Percentiles rank a stretch among this genome's conserved stretches.
These are phyloP conservation scores for Fusarium oxysporum DNA, from an alignment of 2,329 filamentous ascomycete genomes.

Conservation along the genomic window DNA sequence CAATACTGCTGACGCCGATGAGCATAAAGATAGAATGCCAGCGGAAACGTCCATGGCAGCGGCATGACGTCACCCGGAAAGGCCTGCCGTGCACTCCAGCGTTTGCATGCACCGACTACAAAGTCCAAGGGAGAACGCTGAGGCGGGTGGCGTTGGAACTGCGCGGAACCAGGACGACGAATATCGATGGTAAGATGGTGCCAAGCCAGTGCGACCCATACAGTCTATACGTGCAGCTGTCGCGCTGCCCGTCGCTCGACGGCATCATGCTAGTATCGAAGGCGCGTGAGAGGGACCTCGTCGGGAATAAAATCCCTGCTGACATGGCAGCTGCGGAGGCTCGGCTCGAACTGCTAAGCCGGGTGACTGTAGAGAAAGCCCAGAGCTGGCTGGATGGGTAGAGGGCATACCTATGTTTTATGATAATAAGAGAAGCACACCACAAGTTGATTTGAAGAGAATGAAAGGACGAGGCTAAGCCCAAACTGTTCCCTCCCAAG, in stretches of 20 bases:
- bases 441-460: too few species aligned
- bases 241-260: not conserved
- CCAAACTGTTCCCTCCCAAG: too few species aligned
- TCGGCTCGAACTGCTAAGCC: not conserved
- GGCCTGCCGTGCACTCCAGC: not conserved
- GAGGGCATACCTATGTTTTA: too few species aligned
- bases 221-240: not conserved
- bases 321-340: not conserved
- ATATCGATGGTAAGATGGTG: not conserved
- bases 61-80: not conserved
- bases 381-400: too few species aligned
- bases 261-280: not conserved
- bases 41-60: not conserved
- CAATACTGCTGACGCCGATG: not conserved
- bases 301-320: not conserved
- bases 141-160: not conserved
- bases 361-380: too few species aligned
- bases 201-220: too few species aligned
- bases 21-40: not conserved
- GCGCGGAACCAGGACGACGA: not conserved
- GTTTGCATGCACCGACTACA: not conserved
- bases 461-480: too few species aligned
- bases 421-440: too few species aligned
- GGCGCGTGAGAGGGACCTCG: not conserved
- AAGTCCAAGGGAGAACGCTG: not conserved